Conservation (phyloP, 768 basidiomycete genomes). For the Xerocomellus amylosporus region DNA sequence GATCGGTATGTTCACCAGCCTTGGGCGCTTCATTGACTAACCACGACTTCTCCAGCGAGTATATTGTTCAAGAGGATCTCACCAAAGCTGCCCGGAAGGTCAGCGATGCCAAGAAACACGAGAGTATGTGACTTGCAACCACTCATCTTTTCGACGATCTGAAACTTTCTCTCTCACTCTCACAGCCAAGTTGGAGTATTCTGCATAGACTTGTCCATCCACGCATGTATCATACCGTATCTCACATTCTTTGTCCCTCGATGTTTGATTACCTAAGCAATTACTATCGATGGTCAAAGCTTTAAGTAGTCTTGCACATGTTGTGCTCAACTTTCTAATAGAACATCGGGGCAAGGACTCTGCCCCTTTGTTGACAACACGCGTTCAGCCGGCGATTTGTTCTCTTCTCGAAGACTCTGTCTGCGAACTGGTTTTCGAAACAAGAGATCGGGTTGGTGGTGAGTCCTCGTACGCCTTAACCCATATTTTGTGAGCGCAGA, state of each 20-base stretch:
- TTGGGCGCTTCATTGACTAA: conserved; percentile 1
- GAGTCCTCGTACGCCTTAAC: conserved; percentile 7
- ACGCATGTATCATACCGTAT: conserved; percentile 26
- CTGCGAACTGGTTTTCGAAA: not conserved
- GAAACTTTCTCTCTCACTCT: not conserved
- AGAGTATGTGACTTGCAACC: conserved; percentile 57
- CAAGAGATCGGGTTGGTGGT: conserved; percentile 1
- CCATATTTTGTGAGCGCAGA: not conserved
- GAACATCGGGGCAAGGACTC: not conserved
- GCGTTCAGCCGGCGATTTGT: not conserved
- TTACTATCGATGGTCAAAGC: not conserved
- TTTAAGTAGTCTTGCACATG: too few species aligned
- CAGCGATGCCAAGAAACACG: conserved; percentile 95
- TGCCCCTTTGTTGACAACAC: too few species aligned
- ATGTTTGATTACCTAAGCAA: conserved; percentile 15
- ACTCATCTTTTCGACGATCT: not conserved
- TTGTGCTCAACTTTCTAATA: not conserved
- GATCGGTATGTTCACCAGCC: conserved; percentile 59
- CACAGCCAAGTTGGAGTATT: conserved; percentile 44
- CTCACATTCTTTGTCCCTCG: not conserved
- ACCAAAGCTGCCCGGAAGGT: conserved; percentile 96
- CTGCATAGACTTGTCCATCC: conserved; percentile 30
- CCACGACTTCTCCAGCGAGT: conserved; percentile 53
- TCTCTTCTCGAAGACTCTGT: not conserved
- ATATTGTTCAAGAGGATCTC: conserved; percentile 90